Conservation (phyloP, 495 filamentous ascomycete species). For the Aspergillus bridgeri region DNA sequence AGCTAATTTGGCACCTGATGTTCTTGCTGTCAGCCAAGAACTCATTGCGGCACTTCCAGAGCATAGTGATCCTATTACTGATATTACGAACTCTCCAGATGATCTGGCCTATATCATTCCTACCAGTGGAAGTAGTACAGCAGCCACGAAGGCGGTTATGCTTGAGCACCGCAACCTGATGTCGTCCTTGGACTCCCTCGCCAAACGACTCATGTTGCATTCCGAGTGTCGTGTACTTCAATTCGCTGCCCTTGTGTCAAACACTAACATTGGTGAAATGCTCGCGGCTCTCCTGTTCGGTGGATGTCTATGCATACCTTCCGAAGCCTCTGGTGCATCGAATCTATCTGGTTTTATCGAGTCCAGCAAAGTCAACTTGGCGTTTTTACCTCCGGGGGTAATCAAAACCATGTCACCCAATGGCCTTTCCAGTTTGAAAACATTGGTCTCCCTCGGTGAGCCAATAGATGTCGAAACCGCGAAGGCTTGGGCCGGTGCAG, state of each 20-base stretch:
- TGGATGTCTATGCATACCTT: background rate
- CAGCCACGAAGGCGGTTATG: background rate
- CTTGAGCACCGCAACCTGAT: background rate
- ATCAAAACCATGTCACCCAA: background rate
- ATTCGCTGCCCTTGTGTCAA: background rate
- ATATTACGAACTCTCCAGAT: background rate
- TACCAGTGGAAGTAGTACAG: background rate
- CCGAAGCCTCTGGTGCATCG: background rate
- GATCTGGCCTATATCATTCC: background rate
- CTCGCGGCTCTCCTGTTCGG: background rate
- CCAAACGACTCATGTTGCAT: background rate
- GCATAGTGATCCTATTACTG: background rate
- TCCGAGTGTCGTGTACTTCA: background rate
- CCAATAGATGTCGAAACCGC: background rate
- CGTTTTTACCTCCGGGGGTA: background rate
- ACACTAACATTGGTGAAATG: background rate
- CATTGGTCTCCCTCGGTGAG: background rate
- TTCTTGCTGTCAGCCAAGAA: background rate
- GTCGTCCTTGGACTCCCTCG: background rate
- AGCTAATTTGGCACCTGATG: background rate
- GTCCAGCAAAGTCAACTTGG: background rate
- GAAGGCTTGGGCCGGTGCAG: background rate
- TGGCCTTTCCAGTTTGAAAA: background rate
- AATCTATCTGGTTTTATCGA: background rate
- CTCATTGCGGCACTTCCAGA: background rate